Conservation (phyloP, 441 rosid genomes). For the Adansonia madagascariensis region DNA sequence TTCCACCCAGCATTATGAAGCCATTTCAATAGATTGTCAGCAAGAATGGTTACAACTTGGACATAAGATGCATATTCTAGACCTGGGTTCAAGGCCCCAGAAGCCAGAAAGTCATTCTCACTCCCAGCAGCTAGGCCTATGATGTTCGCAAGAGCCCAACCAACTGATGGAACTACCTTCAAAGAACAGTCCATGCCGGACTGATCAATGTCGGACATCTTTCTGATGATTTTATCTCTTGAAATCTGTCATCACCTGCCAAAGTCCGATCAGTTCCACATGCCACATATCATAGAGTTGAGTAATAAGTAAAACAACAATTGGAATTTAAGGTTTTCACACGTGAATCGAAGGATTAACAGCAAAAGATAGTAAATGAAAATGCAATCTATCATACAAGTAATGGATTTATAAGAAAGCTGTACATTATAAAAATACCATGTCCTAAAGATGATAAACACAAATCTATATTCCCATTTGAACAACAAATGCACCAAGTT, state of each 20-base stretch:
- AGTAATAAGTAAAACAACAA: constrained; percentile 8
- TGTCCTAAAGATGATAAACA: constrained; percentile 9
- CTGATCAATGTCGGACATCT: constrained; percentile 58
- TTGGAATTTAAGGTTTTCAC: constrained; percentile 4
- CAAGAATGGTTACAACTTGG: constrained; percentile 60
- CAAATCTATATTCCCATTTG: constrained; percentile 18
- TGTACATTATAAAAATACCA: not conserved
- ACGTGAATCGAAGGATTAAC: constrained; percentile 6
- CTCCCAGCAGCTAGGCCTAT: constrained; percentile 64
- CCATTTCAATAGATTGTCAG: constrained; percentile 63
- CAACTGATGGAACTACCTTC: constrained; percentile 68
- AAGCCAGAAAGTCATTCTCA: constrained; percentile 65
- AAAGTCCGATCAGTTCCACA: constrained; percentile 74
- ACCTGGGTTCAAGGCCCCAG: constrained; percentile 52
- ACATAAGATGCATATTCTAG: constrained; percentile 68
- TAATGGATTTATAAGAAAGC: not conserved
- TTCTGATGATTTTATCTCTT: constrained; percentile 56
- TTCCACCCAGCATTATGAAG: constrained; percentile 53
- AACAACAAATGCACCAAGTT: constrained; percentile 5
- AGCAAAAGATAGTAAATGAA: constrained; percentile 1
- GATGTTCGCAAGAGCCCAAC: constrained; percentile 92
- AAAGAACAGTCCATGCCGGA: constrained; percentile 44
- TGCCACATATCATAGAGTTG: constrained; percentile 40
- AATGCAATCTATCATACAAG: not conserved
- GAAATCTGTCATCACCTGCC: constrained; percentile 96